Conservation (phyloP, 2,329 filamentous ascomycete genomes). For the Trichoderma hamatum region DNA sequence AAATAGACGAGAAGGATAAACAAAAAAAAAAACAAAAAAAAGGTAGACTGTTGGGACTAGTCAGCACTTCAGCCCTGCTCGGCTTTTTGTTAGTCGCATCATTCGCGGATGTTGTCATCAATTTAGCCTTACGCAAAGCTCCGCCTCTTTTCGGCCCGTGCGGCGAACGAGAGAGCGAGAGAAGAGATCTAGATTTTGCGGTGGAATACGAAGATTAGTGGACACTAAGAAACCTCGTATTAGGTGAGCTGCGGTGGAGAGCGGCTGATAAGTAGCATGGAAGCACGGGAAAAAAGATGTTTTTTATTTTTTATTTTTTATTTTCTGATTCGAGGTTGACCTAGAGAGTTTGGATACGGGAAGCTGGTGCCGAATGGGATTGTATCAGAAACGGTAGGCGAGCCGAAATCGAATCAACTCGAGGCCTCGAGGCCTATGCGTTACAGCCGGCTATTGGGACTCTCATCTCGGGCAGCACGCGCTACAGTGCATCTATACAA, state of each 20-base stretch:
- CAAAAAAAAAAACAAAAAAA: neutral
- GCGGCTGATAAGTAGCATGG: neutral
- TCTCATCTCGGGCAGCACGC: neutral
- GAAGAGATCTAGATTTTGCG: neutral
- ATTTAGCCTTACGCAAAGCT: neutral
- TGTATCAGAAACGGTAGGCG: neutral
- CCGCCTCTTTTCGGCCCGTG: slow-evolving; percentile 7
- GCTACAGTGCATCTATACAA: neutral
- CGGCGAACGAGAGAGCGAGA: neutral
- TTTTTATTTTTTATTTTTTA: too few relatives aligned
- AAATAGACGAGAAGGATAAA: too few relatives aligned
- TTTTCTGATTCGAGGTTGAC: too few relatives aligned
- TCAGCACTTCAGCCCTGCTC: slow-evolving; percentile 2
- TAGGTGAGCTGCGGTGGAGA: neutral
- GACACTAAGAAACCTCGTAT: neutral
- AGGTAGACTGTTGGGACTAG: neutral
- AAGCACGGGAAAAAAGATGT: too few relatives aligned
- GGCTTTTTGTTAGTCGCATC: neutral
- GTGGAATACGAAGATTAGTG: slow-evolving; percentile 2
- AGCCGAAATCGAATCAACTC: neutral
- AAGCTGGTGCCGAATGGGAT: neutral
- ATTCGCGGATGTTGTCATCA: neutral
- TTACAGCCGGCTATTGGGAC: slow-evolving; percentile 13
- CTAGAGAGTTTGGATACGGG: neutral
- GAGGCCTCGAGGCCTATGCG: neutral